phyloP scores from a whole-genome alignment of 345 rosid species.

The Pugionium cornutum region DNA sequence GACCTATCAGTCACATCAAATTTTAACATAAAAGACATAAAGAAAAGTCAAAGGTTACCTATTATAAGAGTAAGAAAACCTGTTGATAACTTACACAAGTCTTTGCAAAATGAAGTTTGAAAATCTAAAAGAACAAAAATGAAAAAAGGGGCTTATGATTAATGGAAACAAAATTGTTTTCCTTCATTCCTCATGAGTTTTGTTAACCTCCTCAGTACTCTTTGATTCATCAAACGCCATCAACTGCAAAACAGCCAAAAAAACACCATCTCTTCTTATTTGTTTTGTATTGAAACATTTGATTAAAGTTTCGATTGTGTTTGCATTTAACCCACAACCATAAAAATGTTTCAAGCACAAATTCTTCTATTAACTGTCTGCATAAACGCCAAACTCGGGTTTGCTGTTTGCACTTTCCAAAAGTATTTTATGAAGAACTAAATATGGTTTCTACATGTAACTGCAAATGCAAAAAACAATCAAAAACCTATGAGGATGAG shows the following conservation, averaged over 20 bases:
- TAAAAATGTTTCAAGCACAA: too few relatives aligned
- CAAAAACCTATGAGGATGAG: neutral
- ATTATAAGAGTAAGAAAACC: too few relatives aligned
- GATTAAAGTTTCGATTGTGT: neutral
- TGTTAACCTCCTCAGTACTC: conserved; percentile 37
- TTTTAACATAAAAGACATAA: too few relatives aligned
- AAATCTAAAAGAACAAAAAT: too few relatives aligned
- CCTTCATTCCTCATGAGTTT: conserved; percentile 51
- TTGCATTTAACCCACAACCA: neutral
- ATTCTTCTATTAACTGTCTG: neutral
- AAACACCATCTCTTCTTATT: neutral
- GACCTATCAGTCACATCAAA: too few relatives aligned
- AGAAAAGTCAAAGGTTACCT: too few relatives aligned
- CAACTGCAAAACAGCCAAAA: conserved; percentile 49
- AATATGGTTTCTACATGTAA: too few relatives aligned
- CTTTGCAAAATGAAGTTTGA: too few relatives aligned
- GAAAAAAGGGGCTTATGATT: too few relatives aligned
- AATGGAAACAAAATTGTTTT: too few relatives aligned
- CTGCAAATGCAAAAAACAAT: neutral
- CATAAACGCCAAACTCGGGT: neutral
- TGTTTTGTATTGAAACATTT: neutral
- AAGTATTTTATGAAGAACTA: neutral
- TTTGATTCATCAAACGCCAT: conserved; percentile 87
- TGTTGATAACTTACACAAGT: too few relatives aligned
- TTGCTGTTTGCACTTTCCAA: neutral